Evolutionary conservation across 208 protist species (phyloP).

Genomic region (Strigomonas culicis): DNA sequence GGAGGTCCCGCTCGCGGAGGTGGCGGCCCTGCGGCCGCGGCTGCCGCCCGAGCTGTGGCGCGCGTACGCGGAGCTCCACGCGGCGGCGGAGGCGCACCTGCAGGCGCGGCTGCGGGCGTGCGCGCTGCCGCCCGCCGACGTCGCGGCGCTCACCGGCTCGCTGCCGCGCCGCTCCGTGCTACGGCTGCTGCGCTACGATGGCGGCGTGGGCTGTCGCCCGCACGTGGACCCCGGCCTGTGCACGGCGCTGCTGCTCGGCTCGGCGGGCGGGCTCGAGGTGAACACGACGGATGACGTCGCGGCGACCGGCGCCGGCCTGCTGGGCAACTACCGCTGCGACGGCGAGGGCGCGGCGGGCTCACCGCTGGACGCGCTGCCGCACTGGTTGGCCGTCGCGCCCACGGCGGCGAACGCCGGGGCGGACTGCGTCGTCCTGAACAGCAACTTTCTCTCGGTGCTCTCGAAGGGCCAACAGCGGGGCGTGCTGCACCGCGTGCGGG

Average conservation of each 20-base stretch:
- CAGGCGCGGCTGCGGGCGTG: not conserved
- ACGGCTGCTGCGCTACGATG: slow-evolving; percentile 55
- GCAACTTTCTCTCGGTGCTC: slow-evolving; percentile 42
- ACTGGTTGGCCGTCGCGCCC: slow-evolving; percentile 17
- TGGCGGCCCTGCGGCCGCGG: not conserved
- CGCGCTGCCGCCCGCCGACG: not conserved
- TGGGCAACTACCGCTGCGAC: not conserved
- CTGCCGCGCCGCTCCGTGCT: slow-evolving; percentile 35
- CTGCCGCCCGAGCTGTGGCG: not conserved
- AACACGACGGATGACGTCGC: slow-evolving; percentile 12
- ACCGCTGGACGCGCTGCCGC: slow-evolving; percentile 16
- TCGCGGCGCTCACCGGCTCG: not conserved
- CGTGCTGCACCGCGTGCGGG: slow-evolving; percentile 60
- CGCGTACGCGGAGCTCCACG: not conserved
- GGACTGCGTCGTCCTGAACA: slow-evolving; percentile 33
- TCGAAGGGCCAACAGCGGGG: slow-evolving; percentile 27
- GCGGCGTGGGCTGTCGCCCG: slow-evolving; percentile 50
- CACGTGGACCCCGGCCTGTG: slow-evolving; percentile 78
- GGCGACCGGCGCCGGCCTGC: not conserved
- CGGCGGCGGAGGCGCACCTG: not conserved
- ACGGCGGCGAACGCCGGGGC: not conserved
- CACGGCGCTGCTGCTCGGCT: slow-evolving; percentile 54
- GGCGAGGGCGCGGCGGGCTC: not conserved
- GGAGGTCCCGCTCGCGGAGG: slow-evolving; percentile 6
- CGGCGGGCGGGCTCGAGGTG: slow-evolving; percentile 55